Percentiles rank a stretch among this genome's conserved stretches.
phyloP scores from a whole-genome alignment of 768 basidiomycete species.

The Boletus subcaerulescens region DNA sequence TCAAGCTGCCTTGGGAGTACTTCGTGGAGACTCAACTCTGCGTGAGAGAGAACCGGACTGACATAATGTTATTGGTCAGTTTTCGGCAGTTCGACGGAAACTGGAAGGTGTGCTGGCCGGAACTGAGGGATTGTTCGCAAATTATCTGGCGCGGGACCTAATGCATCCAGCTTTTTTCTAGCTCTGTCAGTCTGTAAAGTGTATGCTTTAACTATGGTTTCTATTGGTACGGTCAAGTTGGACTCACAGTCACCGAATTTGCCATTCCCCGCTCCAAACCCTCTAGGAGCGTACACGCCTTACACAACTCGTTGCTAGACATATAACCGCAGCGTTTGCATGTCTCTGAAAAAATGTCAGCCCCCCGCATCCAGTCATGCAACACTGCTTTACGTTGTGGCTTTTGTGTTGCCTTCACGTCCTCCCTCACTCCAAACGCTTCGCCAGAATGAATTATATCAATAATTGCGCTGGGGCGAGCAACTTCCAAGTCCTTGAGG shows the following conservation, averaged over 20 bases:
- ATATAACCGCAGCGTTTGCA: constrained; percentile 94
- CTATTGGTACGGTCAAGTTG: background rate
- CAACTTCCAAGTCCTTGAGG: constrained; percentile 92
- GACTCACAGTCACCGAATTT: constrained; percentile 56
- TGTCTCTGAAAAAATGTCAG: constrained; percentile 53
- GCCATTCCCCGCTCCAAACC: constrained; percentile 85
- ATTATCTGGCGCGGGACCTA: constrained; percentile 60
- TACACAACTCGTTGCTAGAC: constrained; percentile 95
- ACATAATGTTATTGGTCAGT: constrained; percentile 1
- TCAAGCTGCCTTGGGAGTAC: background rate
- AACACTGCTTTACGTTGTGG: constrained; percentile 63
- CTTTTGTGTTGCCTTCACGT: constrained; percentile 82
- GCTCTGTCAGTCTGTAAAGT: constrained; percentile 61
- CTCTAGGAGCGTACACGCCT: constrained; percentile 88
- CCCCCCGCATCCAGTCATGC: background rate
- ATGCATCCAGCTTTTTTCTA: constrained; percentile 57
- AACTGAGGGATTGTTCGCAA: constrained; percentile 77
- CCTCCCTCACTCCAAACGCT: constrained; percentile 81
- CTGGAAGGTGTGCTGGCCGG: constrained; percentile 40
- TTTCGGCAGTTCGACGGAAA: constrained; percentile 40
- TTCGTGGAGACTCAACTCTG: background rate
- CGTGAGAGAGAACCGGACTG: background rate
- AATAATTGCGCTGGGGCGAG: constrained; percentile 92
- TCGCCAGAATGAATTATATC: constrained; percentile 98
- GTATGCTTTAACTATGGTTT: constrained; percentile 7